phyloP scores from a whole-genome alignment of 352 stramenopile species.

The Pythium utonaiense region DNA sequence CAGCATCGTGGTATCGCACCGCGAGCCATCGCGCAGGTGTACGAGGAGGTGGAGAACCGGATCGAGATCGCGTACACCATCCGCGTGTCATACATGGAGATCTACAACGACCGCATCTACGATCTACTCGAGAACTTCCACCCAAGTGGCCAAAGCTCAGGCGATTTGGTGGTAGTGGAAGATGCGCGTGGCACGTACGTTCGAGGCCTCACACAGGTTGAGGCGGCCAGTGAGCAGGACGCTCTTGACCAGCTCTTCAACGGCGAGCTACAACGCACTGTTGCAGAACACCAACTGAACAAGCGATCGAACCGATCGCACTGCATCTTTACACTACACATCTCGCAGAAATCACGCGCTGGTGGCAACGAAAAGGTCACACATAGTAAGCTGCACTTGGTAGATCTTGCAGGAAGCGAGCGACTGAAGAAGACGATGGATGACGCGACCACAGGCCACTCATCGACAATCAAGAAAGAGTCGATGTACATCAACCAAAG shows the following conservation, averaged over 20 bases:
- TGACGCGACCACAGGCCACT: constrained; percentile 23
- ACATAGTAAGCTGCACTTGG: constrained; percentile 91
- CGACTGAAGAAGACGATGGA: constrained; percentile 92
- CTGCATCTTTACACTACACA: constrained; percentile 91
- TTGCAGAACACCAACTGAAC: constrained; percentile 93
- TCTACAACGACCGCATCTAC: constrained; percentile 95
- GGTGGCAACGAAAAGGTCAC: constrained; percentile 71
- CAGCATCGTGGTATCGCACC: constrained; percentile 89
- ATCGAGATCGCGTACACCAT: constrained; percentile 89
- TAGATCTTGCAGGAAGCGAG: constrained; percentile 95
- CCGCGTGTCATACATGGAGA: constrained; percentile 93
- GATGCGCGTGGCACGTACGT: constrained; percentile 81
- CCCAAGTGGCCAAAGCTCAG: constrained; percentile 12
- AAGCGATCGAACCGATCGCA: constrained; percentile 93
- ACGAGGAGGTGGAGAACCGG: constrained; percentile 85
- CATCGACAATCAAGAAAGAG: constrained; percentile 93
- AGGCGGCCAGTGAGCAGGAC: constrained; percentile 77
- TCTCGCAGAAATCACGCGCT: constrained; percentile 84
- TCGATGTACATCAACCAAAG: constrained; percentile 98
- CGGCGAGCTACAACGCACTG: constrained; percentile 89
- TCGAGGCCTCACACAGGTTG: constrained; percentile 83
- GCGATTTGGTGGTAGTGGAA: constrained; percentile 84
- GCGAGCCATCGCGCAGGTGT: constrained; percentile 84
- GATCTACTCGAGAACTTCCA: constrained; percentile 71
- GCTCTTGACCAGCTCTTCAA: constrained; percentile 91